Conservation (phyloP, 1,284 basidiomycete species). For the Blastosporella zonata region DNA sequence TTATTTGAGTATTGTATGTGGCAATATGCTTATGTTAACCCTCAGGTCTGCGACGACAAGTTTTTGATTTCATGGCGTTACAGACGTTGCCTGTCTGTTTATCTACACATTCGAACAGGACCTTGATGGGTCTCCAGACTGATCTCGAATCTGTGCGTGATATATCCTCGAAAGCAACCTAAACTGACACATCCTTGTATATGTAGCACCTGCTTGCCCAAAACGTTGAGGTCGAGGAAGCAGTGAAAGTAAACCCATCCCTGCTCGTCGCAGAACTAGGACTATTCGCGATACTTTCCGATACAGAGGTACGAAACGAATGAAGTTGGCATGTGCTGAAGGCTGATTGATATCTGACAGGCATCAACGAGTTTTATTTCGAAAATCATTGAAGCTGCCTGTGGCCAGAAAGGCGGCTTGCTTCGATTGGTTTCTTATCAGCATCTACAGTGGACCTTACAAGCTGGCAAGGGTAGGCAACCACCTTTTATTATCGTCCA, state of each 20-base stretch:
- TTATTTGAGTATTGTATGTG: not conserved
- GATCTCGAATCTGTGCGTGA: conserved; percentile 20
- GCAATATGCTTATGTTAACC: conserved; percentile 3
- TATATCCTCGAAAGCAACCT: not conserved
- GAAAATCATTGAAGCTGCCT: conserved; percentile 36
- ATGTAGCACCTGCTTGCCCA: conserved; percentile 13
- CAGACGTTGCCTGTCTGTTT: conserved; percentile 28
- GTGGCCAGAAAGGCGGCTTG: conserved; percentile 33
- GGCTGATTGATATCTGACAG: conserved; percentile 9
- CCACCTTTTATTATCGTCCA: not conserved
- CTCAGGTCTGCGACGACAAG: conserved; percentile 34
- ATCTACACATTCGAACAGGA: conserved; percentile 8
- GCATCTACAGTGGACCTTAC: conserved; percentile 50
- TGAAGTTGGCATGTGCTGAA: not conserved
- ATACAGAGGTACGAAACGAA: conserved; percentile 7
- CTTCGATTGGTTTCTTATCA: conserved; percentile 49
- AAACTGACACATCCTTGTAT: not conserved
- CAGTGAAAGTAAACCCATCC: conserved; percentile 12
- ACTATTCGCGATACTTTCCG: conserved; percentile 9
- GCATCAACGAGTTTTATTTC: conserved; percentile 16
- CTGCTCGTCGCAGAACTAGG: conserved; percentile 22
- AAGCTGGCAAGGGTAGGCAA: conserved; percentile 37
- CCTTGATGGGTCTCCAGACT: conserved; percentile 12
- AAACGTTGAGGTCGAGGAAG: conserved; percentile 6
- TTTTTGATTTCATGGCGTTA: conserved; percentile 42